These are phyloP conservation scores for Glycine latifolia DNA, from an alignment of 306 rosid species.

Conservation along the genomic window DNA sequence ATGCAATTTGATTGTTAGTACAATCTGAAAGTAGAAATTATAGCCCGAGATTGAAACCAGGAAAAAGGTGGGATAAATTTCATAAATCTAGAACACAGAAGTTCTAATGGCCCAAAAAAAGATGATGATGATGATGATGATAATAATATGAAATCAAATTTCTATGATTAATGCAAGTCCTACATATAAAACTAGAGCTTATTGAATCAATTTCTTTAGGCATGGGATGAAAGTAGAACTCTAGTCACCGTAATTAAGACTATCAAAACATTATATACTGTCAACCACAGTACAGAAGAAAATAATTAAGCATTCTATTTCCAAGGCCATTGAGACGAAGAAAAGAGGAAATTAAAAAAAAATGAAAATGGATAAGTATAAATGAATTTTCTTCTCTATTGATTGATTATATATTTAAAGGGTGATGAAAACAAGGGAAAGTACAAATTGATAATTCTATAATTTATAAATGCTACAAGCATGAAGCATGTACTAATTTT, in stretches of 20 bases:
- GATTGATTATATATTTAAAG: background rate
- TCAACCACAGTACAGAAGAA: constrained; percentile 9
- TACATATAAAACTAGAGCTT: constrained; percentile 4
- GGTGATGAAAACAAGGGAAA: background rate
- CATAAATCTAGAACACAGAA: constrained; percentile 6
- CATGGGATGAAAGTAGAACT: background rate
- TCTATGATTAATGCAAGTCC: background rate
- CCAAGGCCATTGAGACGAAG: background rate
- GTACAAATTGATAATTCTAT: constrained; percentile 12
- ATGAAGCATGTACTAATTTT: constrained; percentile 6
- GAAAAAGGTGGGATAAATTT: background rate
- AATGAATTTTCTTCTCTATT: background rate
- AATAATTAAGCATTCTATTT: constrained; percentile 18
- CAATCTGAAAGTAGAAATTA: background rate
- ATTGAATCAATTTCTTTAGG: background rate
- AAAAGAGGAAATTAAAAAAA: background rate
- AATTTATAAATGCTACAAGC: constrained; percentile 7
- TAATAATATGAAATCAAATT: background rate
- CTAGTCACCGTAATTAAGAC: background rate
- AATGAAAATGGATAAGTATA: background rate
- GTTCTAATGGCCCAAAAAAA: background rate
- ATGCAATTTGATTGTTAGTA: constrained; percentile 38
- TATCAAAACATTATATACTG: background rate
- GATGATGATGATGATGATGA: background rate
- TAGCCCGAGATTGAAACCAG: background rate